Base-by-base conservation (phyloP, 108 stramenopile genomes). In the Asterionellopsis glacialis region DNA sequence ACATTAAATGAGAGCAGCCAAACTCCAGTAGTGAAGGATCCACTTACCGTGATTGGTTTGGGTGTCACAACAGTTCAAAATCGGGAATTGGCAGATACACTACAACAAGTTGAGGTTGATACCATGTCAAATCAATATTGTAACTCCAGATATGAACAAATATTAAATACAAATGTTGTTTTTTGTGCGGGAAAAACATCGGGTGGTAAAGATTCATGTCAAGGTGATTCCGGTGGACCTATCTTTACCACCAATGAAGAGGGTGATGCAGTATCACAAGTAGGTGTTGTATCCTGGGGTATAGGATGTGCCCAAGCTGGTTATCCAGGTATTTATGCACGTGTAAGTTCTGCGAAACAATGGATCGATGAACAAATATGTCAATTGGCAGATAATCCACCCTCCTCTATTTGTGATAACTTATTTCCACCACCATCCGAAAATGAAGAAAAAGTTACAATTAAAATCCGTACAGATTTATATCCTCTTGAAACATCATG, bases 261-360 rank as follows among this genome's bases (percentile, higher is more conserved):
- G n/a, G 28, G 51, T 28, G 24, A 50, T 41, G 33, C 7, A 5
- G 33, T 33, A 33, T 33, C 33, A 33, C 44, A 55, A 16, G 44
- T 57, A 47, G 64, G 53, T 19, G 70, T 60, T 68, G 67, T 65
- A 4, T 48, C 58, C 2, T 48, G 38, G 38, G 78, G 78, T 21
- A 39, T 74, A 12, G 65, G 70, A 9, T 81, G 75, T 39, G 73
- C 61, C 21, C 45, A 62, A 19, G 58, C 41, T 15, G 63, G 56
- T 15, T 78, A 50, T 54, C 81, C 76, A 9, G 81, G 81, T 0
- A 70, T 82, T 0, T 82, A 82, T 51, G 51, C 76, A 11, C 41
- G 73, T 21, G 63, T 67, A 14, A 63, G 63, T 10, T 58, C 57
- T 19, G 64, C 33, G 25, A 51, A 50, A 51, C 62, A 60, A 27